Percentiles rank a stretch among this genome's conserved stretches.
Conservation (phyloP, 495 filamentous ascomycete species). For the Xylaria acuta region DNA sequence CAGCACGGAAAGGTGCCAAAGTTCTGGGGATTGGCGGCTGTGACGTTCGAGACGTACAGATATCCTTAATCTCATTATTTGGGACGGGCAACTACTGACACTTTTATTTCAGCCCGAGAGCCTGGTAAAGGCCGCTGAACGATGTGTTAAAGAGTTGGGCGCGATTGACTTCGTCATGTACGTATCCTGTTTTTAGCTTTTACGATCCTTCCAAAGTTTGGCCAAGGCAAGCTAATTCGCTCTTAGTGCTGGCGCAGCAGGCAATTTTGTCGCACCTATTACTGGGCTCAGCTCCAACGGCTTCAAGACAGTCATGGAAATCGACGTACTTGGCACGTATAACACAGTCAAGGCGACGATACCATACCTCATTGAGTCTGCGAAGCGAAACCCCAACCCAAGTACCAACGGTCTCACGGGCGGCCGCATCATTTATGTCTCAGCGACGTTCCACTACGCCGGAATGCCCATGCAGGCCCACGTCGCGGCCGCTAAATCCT, state of each 20-base stretch:
- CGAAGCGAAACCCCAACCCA: slow-evolving; percentile 60
- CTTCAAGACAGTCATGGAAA: slow-evolving; percentile 95
- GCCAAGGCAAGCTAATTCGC: slow-evolving; percentile 27
- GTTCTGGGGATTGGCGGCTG: slow-evolving; percentile 85
- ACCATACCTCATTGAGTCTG: slow-evolving; percentile 77
- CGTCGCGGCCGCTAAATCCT: slow-evolving; percentile 88
- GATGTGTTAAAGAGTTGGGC: slow-evolving; percentile 81
- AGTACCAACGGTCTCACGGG: slow-evolving; percentile 62
- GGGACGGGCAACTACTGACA: slow-evolving; percentile 19
- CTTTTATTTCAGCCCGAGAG: slow-evolving; percentile 55
- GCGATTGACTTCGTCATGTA: slow-evolving; percentile 94
- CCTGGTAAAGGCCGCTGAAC: slow-evolving; percentile 74
- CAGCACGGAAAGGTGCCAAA: slow-evolving; percentile 74
- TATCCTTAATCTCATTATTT: neutral
- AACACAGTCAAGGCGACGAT: slow-evolving; percentile 94
- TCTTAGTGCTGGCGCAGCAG: slow-evolving; percentile 85
- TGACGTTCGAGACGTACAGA: slow-evolving; percentile 72
- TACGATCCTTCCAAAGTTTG: no score
- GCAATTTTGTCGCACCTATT: slow-evolving; percentile 94
- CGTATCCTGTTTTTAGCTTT: slow-evolving; percentile 29
- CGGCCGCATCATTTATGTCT: slow-evolving; percentile 87
- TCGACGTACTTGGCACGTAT: slow-evolving; percentile 91
- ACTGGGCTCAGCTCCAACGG: slow-evolving; percentile 81
- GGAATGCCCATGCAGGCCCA: slow-evolving; percentile 84
- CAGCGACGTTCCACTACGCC: slow-evolving; percentile 87